Evolutionary conservation across 345 rosid genomes (phyloP).

Genomic region (Murraya koenigii): DNA sequence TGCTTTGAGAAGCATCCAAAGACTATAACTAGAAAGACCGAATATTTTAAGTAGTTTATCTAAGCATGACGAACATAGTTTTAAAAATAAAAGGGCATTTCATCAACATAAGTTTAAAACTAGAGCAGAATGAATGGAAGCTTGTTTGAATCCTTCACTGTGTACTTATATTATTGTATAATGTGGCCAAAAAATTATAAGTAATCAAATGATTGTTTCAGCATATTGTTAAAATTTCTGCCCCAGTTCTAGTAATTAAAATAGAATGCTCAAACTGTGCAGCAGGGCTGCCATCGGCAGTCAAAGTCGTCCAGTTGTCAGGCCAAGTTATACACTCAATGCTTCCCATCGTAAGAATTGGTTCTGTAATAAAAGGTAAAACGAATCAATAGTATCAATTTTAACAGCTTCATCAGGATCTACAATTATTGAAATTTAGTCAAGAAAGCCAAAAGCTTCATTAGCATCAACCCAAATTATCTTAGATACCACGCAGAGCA

Average conservation of each 20-base stretch:
- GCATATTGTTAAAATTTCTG: conserved; percentile 72
- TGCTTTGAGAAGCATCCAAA: background rate
- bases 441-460: background rate
- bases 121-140: background rate
- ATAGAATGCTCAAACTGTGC: conserved; percentile 93
- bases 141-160: background rate
- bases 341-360: conserved; percentile 76
- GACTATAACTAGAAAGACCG: background rate
- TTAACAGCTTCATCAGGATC: background rate
- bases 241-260: conserved; percentile 78
- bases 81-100: background rate
- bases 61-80: background rate
- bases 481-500: too few species aligned
- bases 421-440: background rate
- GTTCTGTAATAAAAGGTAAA: conserved; percentile 46
- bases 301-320: conserved; percentile 87
- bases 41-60: background rate
- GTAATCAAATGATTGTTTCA: conserved; percentile 19
- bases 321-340: conserved; percentile 80
- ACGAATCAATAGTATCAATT: background rate
- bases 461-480: background rate
- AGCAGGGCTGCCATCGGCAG: conserved; percentile 73
- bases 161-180: background rate
- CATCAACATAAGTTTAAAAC: background rate
- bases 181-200: background rate